Evolutionary conservation across 495 filamentous ascomycete genomes (phyloP), one percentile per base, ranked within the genome.

Genomic region (Aspergillus homomorphus): DNA sequence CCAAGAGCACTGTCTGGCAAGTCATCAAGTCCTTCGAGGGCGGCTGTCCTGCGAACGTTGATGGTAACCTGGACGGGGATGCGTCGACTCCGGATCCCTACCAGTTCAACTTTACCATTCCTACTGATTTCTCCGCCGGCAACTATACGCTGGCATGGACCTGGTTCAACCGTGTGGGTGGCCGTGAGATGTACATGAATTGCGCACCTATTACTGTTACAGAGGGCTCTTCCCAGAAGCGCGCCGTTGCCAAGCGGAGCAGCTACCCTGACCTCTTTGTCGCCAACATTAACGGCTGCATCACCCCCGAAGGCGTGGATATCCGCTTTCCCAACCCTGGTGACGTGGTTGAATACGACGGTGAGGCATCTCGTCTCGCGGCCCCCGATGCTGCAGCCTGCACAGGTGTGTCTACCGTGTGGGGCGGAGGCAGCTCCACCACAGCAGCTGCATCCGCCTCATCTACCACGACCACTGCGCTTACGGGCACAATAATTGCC

Each of bases 151-250:
- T 97, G 50, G 89, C 89, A 45, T 96, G 89, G 83, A 89, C 91
- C 21, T 97, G 92, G 92, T 86, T 93, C 78, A 97, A 97, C 81
- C 84, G 84, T 53, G 73, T 92, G 58, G 91, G 91, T 44, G 89
- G 90, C 76, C 84, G 90, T 41, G 92, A 97, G 70, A 90, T 95
- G 83, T 96, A 96, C 80, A 96, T 95, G 92, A 90, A 92, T 80
- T 97, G 92, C 58, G 89, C 87, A 4, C 82, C 87, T 0, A 77
- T 93, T 58, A 83, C 80, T 7, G 78, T 96, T 62, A 14, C 15
- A 2, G 66, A 69, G 0, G 79, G 78, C 4, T 64, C 74, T n/a
- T 69, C 66, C 16, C 68, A 63, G 33, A 80, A 80, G 70, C 71
- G 77, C 22, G 63, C 66, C 19, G 53, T 56, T 4, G 50, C 24